Evolutionary conservation across 495 filamentous ascomycete species (phyloP).

Genomic region (Pseudomonodictys pantanalensis): DNA sequence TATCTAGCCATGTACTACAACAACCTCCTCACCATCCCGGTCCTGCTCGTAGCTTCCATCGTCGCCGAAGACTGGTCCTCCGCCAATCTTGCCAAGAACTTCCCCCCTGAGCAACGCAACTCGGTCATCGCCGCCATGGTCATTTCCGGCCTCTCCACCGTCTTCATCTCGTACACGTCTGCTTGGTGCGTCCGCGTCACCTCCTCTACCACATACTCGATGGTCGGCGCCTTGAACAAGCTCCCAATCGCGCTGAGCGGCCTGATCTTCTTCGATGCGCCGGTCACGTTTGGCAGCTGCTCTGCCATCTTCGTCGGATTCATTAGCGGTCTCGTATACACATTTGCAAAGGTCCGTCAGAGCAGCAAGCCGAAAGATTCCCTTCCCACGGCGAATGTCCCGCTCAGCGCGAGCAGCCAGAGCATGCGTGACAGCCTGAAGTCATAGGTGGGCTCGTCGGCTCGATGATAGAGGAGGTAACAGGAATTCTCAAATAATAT

Average conservation of each 20-base stretch:
- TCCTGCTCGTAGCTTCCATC: conserved; percentile 78
- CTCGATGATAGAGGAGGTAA: not conserved
- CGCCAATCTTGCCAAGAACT: conserved; percentile 80
- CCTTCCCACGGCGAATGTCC: conserved; percentile 66
- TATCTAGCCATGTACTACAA: conserved; percentile 98
- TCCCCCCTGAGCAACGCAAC: conserved; percentile 73
- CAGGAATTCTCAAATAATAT: not conserved
- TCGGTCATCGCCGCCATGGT: conserved; percentile 78
- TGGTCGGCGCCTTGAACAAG: conserved; percentile 98
- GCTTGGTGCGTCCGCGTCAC: conserved; percentile 98
- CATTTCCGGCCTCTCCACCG: conserved; percentile 85
- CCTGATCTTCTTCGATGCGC: conserved; percentile 90
- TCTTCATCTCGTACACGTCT: conserved; percentile 98
- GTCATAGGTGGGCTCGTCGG: conserved; percentile 3
- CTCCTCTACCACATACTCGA: conserved; percentile 93
- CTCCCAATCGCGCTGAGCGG: conserved; percentile 89
- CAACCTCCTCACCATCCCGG: conserved; percentile 95
- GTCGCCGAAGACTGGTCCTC: conserved; percentile 89
- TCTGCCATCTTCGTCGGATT: conserved; percentile 88
- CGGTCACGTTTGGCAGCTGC: conserved; percentile 87
- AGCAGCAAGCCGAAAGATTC: conserved; percentile 56
- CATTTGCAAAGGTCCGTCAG: conserved; percentile 88
- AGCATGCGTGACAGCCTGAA: conserved; percentile 85
- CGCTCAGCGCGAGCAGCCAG: conserved; percentile 86
- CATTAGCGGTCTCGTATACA: conserved; percentile 84